Base-by-base conservation (phyloP, 1,284 basidiomycete genomes). In the Pholiota adiposa region DNA sequence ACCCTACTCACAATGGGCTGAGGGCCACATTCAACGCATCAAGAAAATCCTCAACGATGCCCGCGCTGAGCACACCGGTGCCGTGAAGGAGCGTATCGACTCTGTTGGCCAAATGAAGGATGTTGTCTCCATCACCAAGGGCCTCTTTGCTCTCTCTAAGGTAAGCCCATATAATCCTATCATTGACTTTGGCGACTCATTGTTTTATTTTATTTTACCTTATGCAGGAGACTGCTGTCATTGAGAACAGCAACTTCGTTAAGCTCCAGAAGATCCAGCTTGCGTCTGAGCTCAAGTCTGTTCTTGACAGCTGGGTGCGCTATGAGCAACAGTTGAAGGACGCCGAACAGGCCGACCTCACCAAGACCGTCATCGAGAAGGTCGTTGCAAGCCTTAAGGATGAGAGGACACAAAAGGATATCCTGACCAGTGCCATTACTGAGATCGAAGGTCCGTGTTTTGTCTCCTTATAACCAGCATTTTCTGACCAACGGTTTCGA, bases 231-330 rank as follows among this genome's bases (percentile, higher is more conserved):
- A 98, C 96, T 64, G 96, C 96, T 60, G 78, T 89, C 70, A 83
- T 97, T 69, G 97, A 99, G 80, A 84, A 92, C 69, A 89, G 94
- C 71, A 90, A 93, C 61, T 99, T 98, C 71, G 88, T 93, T 63
- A 91, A 96, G 73, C 85, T 88, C 71, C 97, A 99, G 83, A 92
- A 94, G 79, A 89, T 92, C 65, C 88, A 86, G 52, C 81, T 98
- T 69, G 90, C 96, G 38, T 67, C 90, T 53, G 97, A 99, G 81
- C 83, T 98, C 75, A 99, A 98, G 83, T 70, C 89, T 38, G 96
- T 99, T 38, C 87, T 99, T 61, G 97, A 99, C 84, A 93, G 92
- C 74, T 98, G 97, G 96, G 96, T 97, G 62, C 92, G 97, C 73
- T 96, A 88, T 79, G 97, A 99, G 83, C 96, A 97, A 74, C 94